A percentile compares a stretch with the other conserved stretches of the same genome.
phyloP scores from a whole-genome alignment of 2,329 filamentous ascomycete species.

The Orbilia blumenaviensis region DNA sequence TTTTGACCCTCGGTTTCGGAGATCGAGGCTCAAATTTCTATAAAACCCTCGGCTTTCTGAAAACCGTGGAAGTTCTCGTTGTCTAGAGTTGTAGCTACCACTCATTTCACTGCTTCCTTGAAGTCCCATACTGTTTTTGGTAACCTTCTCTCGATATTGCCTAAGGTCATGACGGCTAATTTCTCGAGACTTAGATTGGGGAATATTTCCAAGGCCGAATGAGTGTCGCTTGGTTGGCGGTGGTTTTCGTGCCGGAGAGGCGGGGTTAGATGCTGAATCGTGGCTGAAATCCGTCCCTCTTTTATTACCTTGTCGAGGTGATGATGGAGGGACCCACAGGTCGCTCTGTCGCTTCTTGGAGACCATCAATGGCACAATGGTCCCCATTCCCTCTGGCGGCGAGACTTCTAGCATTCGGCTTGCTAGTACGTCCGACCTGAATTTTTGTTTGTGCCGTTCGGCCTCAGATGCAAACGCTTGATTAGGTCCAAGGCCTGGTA shows the following conservation, averaged over 20 bases:
- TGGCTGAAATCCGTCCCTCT: neutral
- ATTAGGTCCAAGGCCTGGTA: neutral
- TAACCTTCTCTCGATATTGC: no score
- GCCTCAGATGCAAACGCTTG: neutral
- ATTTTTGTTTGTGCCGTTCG: no score
- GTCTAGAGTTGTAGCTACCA: no score
- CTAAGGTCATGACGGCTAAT: neutral
- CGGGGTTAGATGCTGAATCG: neutral
- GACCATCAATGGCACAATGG: neutral
- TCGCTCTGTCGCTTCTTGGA: neutral
- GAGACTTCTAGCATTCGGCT: neutral
- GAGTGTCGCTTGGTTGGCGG: neutral
- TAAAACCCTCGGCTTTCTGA: neutral
- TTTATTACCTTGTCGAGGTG: neutral
- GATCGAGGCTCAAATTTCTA: neutral
- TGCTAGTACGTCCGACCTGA: no score
- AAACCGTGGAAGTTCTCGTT: no score
- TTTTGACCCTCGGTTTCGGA: neutral
- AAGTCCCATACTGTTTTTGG: no score
- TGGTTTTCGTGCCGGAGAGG: neutral
- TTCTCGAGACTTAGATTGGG: neutral
- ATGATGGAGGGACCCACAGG: neutral
- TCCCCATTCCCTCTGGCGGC: neutral
- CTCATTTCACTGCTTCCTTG: no score
- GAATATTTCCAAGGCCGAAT: neutral